Evolutionary conservation across 495 filamentous ascomycete species (phyloP).

Genomic region (Endocarpon pusillum): DNA sequence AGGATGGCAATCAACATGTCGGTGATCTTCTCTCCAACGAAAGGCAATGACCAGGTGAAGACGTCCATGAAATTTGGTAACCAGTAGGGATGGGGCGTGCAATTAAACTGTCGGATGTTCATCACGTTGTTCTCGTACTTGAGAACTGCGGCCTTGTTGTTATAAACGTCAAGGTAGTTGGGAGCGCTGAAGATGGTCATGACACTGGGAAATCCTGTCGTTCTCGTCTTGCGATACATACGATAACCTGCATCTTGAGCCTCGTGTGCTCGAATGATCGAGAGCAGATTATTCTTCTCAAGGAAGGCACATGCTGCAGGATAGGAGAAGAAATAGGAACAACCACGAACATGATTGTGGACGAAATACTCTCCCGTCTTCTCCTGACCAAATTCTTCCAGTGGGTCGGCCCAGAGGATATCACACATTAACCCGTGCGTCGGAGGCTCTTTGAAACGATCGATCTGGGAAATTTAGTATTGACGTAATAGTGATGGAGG

Average conservation of each 20-base stretch:
- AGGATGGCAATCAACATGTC: conserved; percentile 99
- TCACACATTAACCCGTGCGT: conserved; percentile 98
- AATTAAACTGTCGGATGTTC: conserved; percentile 99
- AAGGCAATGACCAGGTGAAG: conserved; percentile 96
- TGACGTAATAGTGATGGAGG: neutral
- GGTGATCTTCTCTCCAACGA: conserved; percentile 98
- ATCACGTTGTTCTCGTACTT: conserved; percentile 99
- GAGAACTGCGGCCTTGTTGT: conserved; percentile 96
- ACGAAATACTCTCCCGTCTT: conserved; percentile 94
- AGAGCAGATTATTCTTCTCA: conserved; percentile 96
- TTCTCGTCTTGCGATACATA: conserved; percentile 97
- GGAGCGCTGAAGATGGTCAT: conserved; percentile 99
- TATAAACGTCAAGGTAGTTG: conserved; percentile 99
- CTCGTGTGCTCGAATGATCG: conserved; percentile 96
- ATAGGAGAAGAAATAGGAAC: conserved; percentile 98
- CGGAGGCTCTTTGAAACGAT: conserved; percentile 91
- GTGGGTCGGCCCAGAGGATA: conserved; percentile 93
- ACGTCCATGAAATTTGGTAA: conserved; percentile 99
- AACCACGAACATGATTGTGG: conserved; percentile 95
- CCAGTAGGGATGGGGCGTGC: conserved; percentile 98
- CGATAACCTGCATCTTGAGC: conserved; percentile 96
- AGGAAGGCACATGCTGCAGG: conserved; percentile 95
- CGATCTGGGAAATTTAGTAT: conserved; percentile 43
- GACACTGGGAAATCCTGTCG: conserved; percentile 94
- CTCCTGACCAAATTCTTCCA: conserved; percentile 98